A percentile compares a stretch with the other conserved stretches of the same genome.
Conservation (phyloP, 306 rosid genomes). For the Bauhinia variegata region DNA sequence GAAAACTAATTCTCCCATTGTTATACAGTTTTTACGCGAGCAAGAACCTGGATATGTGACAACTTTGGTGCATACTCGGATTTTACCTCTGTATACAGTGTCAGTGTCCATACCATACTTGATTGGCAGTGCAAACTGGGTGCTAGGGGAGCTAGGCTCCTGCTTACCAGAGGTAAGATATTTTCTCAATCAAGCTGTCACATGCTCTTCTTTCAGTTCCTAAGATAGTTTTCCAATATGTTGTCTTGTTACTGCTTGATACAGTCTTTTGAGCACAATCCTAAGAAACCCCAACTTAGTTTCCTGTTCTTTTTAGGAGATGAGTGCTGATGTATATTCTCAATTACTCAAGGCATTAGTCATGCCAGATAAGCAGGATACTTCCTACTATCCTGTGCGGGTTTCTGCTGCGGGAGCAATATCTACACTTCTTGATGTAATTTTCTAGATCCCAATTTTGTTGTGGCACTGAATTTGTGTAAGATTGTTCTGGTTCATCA, state of each 20-base stretch:
- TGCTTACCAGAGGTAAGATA: constrained; percentile 80
- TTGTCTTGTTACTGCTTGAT: constrained; percentile 23
- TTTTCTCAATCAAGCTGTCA: constrained; percentile 39
- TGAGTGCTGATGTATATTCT: constrained; percentile 75
- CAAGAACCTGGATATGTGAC: constrained; percentile 64
- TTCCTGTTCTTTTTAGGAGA: constrained; percentile 61
- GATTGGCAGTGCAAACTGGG: constrained; percentile 91
- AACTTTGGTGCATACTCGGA: constrained; percentile 57
- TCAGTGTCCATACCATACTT: constrained; percentile 60
- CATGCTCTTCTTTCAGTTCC: constrained; percentile 11
- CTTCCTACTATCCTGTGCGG: constrained; percentile 84
- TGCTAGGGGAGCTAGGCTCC: constrained; percentile 85
- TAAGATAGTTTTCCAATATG: constrained; percentile 14
- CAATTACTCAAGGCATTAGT: constrained; percentile 70
- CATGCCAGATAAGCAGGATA: constrained; percentile 63
- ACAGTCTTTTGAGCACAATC: neutral
- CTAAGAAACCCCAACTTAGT: constrained; percentile 22
- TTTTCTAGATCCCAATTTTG: constrained; percentile 38
- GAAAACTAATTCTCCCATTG: constrained; percentile 20
- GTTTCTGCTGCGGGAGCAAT: constrained; percentile 91
- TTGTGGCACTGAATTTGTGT: constrained; percentile 18
- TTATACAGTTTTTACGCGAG: constrained; percentile 80
- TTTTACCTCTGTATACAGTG: constrained; percentile 67
- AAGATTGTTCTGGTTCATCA: constrained; percentile 28
- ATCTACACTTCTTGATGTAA: constrained; percentile 74